Conservation (phyloP, 2,329 filamentous ascomycete species). For the Bisporella sp. region DNA sequence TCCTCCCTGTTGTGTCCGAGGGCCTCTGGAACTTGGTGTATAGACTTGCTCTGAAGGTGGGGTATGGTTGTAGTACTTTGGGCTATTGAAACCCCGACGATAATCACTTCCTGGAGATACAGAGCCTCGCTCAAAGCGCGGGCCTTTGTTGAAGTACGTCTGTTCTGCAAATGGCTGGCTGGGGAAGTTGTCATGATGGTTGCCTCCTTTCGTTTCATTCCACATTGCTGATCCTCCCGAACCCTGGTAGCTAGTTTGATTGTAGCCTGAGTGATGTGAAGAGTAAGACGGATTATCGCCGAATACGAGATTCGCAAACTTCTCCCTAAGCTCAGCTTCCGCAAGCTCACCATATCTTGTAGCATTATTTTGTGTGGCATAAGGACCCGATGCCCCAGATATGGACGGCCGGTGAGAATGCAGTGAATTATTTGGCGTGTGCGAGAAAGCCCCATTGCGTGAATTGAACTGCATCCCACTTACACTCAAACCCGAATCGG, state of each 20-base stretch:
- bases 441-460: conserved; percentile 21
- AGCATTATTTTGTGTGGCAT: conserved; percentile 38
- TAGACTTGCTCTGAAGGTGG: conserved; percentile 24
- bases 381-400: conserved; percentile 38
- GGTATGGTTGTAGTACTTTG: conserved; percentile 23
- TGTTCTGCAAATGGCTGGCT: conserved; percentile 24
- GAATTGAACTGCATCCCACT: conserved; percentile 16
- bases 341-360: conserved; percentile 21
- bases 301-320: conserved; percentile 20
- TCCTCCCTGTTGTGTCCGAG: conserved; percentile 18
- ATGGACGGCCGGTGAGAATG: conserved; percentile 40
- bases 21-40: conserved; percentile 20
- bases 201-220: conserved; percentile 20
- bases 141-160: conserved; percentile 19
- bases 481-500: conserved; percentile 33
- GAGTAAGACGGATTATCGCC: conserved; percentile 20
- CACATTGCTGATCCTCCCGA: conserved; percentile 20
- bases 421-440: conserved; percentile 37
- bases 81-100: conserved; percentile 24
- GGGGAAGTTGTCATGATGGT: conserved; percentile 19
- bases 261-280: conserved; percentile 18
- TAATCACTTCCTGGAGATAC: conserved; percentile 27
- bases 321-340: conserved; percentile 22
- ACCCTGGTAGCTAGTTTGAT: conserved; percentile 16
- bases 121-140: conserved; percentile 22